Evolutionary conservation across 805 yeast species (phyloP).

Genomic region (Candida incommunis): DNA sequence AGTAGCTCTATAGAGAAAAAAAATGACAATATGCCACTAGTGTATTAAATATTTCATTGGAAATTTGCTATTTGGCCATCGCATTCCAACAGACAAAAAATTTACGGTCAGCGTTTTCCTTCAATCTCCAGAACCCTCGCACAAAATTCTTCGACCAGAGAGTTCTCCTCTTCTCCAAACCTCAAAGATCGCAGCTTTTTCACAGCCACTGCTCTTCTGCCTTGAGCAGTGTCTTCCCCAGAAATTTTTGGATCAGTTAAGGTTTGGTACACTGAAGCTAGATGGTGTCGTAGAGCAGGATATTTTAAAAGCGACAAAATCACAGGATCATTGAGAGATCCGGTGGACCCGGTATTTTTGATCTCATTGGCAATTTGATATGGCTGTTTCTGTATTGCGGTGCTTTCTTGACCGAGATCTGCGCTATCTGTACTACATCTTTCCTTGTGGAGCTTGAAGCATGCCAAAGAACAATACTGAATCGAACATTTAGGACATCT

Average conservation of each 20-base stretch:
- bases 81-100: too few relatives aligned
- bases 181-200: conserved; percentile 48
- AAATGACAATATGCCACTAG: too few relatives aligned
- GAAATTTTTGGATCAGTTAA: conserved; percentile 32
- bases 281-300: conserved; percentile 43
- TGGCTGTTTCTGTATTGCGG: conserved; percentile 1
- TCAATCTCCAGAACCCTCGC: conserved; percentile 6
- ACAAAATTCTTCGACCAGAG: conserved; percentile 57
- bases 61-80: too few relatives aligned
- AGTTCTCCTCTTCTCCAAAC: conserved; percentile 57
- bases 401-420: not conserved
- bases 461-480: conserved; percentile 38
- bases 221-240: conserved; percentile 37
- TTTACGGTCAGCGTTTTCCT: too few relatives aligned
- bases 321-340: conserved; percentile 27
- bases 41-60: too few relatives aligned
- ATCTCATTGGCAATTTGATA: conserved; percentile 8
- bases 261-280: conserved; percentile 34
- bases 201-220: conserved; percentile 43
- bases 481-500: conserved; percentile 39
- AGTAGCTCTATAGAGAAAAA: too few relatives aligned
- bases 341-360: conserved; percentile 19
- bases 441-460: conserved; percentile 37
- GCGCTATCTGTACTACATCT: conserved; percentile 13
- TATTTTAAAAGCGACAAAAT: conserved; percentile 34